A percentile compares a stretch with the other conserved stretches of the same genome.
Conservation (phyloP, 1,284 basidiomycete species). For the Caloboletus firmus region DNA sequence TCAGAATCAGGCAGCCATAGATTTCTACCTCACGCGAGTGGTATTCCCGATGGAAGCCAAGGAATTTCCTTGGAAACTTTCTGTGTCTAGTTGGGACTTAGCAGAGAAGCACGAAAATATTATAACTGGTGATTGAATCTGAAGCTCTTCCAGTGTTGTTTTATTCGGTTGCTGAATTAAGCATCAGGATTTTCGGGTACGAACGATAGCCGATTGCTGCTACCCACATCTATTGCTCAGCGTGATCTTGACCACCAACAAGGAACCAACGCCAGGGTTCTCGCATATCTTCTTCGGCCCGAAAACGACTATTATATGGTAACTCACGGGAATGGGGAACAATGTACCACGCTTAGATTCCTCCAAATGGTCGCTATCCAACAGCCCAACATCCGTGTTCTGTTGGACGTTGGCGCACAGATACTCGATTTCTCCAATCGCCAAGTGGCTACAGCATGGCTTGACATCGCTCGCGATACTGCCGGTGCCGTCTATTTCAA, state of each 20-base stretch:
- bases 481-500: conserved; percentile 48
- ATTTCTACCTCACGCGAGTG: conserved; percentile 46
- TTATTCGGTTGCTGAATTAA: neutral
- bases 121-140: neutral
- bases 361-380: conserved; percentile 35
- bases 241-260: neutral
- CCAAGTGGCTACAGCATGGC: conserved; percentile 43
- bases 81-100: conserved; percentile 52
- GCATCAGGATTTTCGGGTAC: conserved; percentile 10
- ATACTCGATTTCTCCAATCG: conserved; percentile 48
- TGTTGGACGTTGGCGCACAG: conserved; percentile 56
- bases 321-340: conserved; percentile 16
- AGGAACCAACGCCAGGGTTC: conserved; percentile 36
- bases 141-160: neutral
- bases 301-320: conserved; percentile 43
- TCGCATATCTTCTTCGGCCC: conserved; percentile 41
- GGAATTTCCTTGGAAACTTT: conserved; percentile 45
- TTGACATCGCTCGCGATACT: conserved; percentile 23
- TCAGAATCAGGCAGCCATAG: conserved; percentile 40
- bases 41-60: conserved; percentile 33
- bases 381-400: conserved; percentile 38
- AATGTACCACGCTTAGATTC: conserved; percentile 31
- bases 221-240: conserved; percentile 4
- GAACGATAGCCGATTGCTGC: neutral
- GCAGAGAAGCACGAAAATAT: conserved; percentile 29